These are phyloP conservation scores for Ochetophila trinervis DNA, from an alignment of 306 rosid species.

Conservation along the genomic window DNA sequence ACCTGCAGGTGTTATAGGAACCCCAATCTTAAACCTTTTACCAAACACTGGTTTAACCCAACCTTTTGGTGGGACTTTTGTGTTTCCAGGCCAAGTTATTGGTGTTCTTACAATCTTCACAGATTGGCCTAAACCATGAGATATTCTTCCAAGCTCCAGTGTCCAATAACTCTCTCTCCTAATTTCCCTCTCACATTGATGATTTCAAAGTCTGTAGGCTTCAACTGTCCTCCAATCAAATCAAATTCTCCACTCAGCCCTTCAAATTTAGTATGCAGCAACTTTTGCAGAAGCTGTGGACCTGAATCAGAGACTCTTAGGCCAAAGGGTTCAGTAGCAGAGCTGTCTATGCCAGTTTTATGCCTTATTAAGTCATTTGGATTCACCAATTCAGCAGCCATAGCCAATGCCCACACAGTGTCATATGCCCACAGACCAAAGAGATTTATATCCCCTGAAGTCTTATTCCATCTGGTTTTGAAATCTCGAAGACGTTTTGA, in stretches of 20 bases:
- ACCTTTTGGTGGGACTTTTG: slow-evolving; percentile 27
- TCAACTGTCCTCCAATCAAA: slow-evolving; percentile 21
- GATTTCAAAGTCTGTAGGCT: slow-evolving; percentile 26
- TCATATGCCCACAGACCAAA: slow-evolving; percentile 40
- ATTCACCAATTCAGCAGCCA: slow-evolving; percentile 4
- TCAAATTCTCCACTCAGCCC: slow-evolving; percentile 27
- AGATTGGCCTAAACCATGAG: not conserved
- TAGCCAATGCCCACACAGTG: slow-evolving; percentile 28
- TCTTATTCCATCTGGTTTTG: slow-evolving; percentile 11
- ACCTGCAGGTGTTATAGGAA: slow-evolving; percentile 9
- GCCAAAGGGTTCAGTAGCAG: not conserved
- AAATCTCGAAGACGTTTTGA: slow-evolving; percentile 19
- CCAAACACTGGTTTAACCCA: slow-evolving; percentile 30
- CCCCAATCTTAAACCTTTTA: slow-evolving; percentile 35
- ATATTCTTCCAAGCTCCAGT: slow-evolving; percentile 7
- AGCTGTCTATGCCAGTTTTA: not conserved
- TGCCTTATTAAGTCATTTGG: too few species aligned
- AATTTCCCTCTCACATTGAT: slow-evolving; percentile 25
- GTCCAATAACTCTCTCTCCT: slow-evolving; percentile 31
- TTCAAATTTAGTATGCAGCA: not conserved
- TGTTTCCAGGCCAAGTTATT: slow-evolving; percentile 44
- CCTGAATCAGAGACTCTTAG: slow-evolving; percentile 4
- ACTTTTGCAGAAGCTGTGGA: slow-evolving; percentile 2
- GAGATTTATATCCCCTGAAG: not conserved
- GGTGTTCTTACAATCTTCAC: not conserved